phyloP scores from a whole-genome alignment of 306 rosid species.

The Fragaria iinumae region DNA sequence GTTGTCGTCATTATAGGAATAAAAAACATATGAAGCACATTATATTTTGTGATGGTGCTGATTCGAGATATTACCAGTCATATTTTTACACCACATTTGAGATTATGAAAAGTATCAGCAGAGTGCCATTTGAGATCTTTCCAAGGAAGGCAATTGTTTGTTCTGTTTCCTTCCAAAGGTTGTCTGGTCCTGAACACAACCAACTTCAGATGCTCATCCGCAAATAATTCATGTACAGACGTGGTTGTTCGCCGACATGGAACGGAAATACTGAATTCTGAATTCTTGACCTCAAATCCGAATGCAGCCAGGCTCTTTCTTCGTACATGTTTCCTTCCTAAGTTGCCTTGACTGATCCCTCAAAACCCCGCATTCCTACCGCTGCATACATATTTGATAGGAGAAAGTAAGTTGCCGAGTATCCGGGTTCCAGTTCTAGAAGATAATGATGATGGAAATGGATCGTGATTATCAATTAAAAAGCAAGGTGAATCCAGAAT shows the following conservation, averaged over 20 bases:
- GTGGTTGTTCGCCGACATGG: not conserved
- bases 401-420: slow-evolving; percentile 81
- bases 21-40: too few relatives aligned
- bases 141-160: too few relatives aligned
- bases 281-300: not conserved
- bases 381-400: slow-evolving; percentile 79
- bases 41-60: too few relatives aligned
- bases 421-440: slow-evolving; percentile 68
- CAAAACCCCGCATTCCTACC: slow-evolving; percentile 60
- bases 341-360: slow-evolving; percentile 64
- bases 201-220: not conserved
- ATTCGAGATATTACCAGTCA: too few relatives aligned
- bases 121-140: too few relatives aligned
- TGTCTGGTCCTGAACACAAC: not conserved
- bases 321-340: slow-evolving; percentile 45
- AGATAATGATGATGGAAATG: slow-evolving; percentile 37
- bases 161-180: not conserved
- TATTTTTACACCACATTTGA: too few relatives aligned
- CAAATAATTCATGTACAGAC: not conserved
- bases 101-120: too few relatives aligned
- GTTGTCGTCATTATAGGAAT: too few relatives aligned
- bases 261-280: not conserved
- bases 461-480: not conserved
- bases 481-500: not conserved
- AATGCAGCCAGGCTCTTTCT: not conserved